Percentiles rank a stretch among this genome's conserved stretches.
These are phyloP conservation scores for Coemansia sp. DNA, from an alignment of 192 early-diverging fungal species.

Conservation along the genomic window DNA sequence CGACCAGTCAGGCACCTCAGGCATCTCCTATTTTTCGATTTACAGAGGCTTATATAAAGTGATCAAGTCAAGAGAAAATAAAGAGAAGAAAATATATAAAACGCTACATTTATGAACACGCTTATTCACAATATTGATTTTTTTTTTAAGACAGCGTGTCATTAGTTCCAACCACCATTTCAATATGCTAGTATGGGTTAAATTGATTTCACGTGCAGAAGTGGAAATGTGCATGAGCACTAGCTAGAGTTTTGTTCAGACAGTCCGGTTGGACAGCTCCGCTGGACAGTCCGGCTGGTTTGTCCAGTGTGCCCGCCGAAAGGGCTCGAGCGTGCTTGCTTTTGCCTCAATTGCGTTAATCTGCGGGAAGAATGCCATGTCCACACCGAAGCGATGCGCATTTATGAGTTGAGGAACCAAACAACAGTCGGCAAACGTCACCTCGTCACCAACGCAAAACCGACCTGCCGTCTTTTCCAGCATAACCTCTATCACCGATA, in stretches of 20 bases:
- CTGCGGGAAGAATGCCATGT: conserved; percentile 68
- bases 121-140: too few relatives aligned
- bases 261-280: conserved; percentile 23
- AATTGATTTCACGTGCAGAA: not conserved
- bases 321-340: conserved; percentile 63
- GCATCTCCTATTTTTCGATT: not conserved
- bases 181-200: conserved; percentile 1
- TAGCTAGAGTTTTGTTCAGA: too few relatives aligned
- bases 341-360: conserved; percentile 62
- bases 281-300: conserved; percentile 68
- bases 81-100: too few relatives aligned
- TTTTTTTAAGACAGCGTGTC: too few relatives aligned
- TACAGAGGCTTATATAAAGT: not conserved
- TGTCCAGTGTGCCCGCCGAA: conserved; percentile 61
- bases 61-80: not conserved
- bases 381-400: conserved; percentile 70
- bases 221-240: not conserved
- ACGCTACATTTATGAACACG: too few relatives aligned
- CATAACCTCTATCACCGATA: conserved; percentile 66
- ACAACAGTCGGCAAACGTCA: conserved; percentile 83
- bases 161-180: not conserved
- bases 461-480: conserved; percentile 64
- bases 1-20: conserved; percentile 12
- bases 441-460: conserved; percentile 76
- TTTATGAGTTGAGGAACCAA: conserved; percentile 80